Evolutionary conservation across 768 basidiomycete genomes (phyloP).

Genomic region (Polyporus arcularius): DNA sequence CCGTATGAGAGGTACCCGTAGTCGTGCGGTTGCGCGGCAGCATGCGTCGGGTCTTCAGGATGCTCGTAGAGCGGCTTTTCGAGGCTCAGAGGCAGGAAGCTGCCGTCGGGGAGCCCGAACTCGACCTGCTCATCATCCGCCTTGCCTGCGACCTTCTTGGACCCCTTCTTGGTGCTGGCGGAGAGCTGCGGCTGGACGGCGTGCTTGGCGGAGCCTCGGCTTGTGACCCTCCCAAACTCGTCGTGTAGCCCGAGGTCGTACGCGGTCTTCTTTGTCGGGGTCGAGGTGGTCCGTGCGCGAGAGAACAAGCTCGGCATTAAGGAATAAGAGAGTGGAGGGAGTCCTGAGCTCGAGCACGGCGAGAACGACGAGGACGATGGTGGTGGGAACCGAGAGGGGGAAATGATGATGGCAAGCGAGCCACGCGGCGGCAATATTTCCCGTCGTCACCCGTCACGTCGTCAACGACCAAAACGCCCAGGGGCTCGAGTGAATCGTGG

Average conservation of each 20-base stretch:
- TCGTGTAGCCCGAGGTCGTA: constrained; percentile 41
- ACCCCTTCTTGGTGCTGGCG: constrained; percentile 14
- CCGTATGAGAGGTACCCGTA: constrained; percentile 79
- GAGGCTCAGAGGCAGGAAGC: constrained; percentile 36
- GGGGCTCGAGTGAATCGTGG: constrained; percentile 2
- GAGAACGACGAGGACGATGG: constrained; percentile 11
- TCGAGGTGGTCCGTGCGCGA: constrained; percentile 64
- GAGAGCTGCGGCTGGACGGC: constrained; percentile 26
- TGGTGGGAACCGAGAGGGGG: constrained; percentile 18
- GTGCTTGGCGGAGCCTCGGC: constrained; percentile 43
- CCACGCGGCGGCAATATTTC: constrained; percentile 16
- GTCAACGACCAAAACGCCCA: constrained; percentile 16
- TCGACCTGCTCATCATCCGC: constrained; percentile 37
- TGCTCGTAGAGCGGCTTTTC: constrained; percentile 32
- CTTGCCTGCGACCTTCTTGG: constrained; percentile 19
- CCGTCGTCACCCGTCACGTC: constrained; percentile 6
- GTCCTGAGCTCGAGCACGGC: constrained; percentile 14
- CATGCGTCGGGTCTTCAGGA: constrained; percentile 18
- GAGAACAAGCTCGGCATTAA: constrained; percentile 78
- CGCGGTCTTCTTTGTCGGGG: constrained; percentile 35
- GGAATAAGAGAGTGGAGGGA: constrained; percentile 19
- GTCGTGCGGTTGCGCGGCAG: constrained; percentile 37
- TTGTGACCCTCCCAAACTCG: constrained; percentile 66
- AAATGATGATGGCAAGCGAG: constrained; percentile 16
- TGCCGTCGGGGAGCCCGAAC: constrained; percentile 34